Base-by-base conservation (phyloP, 768 basidiomycete species). In the Gymnopilus junonius region DNA sequence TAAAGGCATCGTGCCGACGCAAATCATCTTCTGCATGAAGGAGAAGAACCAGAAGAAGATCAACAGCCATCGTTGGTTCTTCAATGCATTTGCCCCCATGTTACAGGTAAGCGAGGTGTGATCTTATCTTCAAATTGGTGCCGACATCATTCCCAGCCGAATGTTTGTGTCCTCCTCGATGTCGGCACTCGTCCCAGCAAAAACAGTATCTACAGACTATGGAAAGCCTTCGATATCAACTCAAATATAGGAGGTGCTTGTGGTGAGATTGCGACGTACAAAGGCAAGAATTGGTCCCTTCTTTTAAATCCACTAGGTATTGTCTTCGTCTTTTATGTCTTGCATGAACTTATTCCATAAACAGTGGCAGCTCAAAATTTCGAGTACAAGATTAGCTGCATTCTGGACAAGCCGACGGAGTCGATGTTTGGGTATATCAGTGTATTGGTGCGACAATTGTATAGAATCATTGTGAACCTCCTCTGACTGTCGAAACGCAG, bases 41-140 rank as follows among this genome's bases (percentile, higher is more conserved):
- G 95, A 96, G 79, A 92, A 88, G 80, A 98, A 97, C 73, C 91
- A 94, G 73, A 95, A 96, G 82, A 97, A 98, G 79, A 96, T 98
- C 72, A 98, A 97, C 74, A 93, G 91, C 50, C 95, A 97, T 70
- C 82, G 96, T 51, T 98, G 96, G 96, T 97, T 96, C 76, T 97
- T 99, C 77, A 98, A 97, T 72, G 96, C 94, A 0, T 93, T 98
- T 73, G 92, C 86, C 0, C 83, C 89, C 0, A 79, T 96, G 73
- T 76, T 98, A 29, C 91, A 92, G 77, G 92, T 91, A 42, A n/a
- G 83, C 43, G 17, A 20, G 12, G 20, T 12, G 37, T 39, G 29
- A 12, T 40, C 7, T 48, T 17, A 25, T 20, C 20, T 34, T 37
- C 35, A 42, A 8, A 66, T 25, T 43, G 21, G 15, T 53, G 17